Percentiles rank a stretch among this genome's conserved stretches.
Conservation (phyloP, 768 basidiomycete species). For the Podaxis sp. region DNA sequence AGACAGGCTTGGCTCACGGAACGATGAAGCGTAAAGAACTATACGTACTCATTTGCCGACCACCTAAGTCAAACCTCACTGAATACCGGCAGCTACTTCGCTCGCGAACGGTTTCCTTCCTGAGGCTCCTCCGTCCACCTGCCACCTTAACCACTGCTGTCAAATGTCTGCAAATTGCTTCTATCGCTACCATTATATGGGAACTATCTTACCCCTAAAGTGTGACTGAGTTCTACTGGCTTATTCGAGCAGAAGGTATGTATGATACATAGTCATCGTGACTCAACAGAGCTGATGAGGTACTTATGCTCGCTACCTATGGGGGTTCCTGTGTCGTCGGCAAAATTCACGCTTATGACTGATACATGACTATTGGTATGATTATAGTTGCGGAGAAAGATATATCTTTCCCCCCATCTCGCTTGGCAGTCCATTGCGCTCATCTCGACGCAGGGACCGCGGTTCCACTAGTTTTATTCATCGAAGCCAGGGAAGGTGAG, state of each 20-base stretch:
- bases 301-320: background rate
- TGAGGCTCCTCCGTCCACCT: background rate
- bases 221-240: background rate
- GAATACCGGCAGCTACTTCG: background rate
- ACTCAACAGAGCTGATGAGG: background rate
- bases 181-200: background rate
- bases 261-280: background rate
- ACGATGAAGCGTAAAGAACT: background rate
- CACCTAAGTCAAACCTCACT: background rate
- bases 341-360: background rate
- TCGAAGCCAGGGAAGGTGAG: constrained; percentile 1
- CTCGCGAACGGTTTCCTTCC: background rate
- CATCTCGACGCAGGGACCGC: background rate
- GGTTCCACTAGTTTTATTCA: background rate
- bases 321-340: background rate
- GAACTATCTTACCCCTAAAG: background rate
- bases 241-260: background rate
- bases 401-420: background rate
- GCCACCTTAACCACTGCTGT: background rate
- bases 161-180: background rate
- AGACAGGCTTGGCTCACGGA: background rate
- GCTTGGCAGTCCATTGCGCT: background rate
- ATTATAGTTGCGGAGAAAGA: background rate
- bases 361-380: no score
- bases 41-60: background rate